A percentile compares a stretch with the other conserved stretches of the same genome.
These are phyloP conservation scores for Bonia amplexicaulis DNA, from an alignment of 176 grass and related monocot species.

Conservation along the genomic window DNA sequence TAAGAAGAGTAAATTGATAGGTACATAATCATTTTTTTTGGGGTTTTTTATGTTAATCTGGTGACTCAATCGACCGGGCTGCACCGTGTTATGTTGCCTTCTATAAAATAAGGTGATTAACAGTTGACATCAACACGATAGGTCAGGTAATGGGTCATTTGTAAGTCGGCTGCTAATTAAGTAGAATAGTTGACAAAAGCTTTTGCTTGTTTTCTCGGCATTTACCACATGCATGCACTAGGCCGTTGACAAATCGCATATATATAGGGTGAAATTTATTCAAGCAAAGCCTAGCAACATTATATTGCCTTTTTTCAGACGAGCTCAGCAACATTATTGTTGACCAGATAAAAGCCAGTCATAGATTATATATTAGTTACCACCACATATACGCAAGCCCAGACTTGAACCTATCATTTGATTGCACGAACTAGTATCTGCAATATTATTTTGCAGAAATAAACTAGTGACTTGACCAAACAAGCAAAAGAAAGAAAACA, in stretches of 20 bases:
- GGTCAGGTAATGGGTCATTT: not conserved
- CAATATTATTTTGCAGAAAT: not conserved
- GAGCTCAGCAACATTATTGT: not conserved
- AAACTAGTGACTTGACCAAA: not conserved
- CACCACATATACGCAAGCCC: conserved; percentile 24
- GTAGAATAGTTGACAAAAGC: conserved; percentile 8
- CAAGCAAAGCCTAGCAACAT: conserved; percentile 17
- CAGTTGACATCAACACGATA: not conserved
- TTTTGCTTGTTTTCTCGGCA: conserved; percentile 14
- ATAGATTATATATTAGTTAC: conserved; percentile 26
- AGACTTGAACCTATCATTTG: not conserved
- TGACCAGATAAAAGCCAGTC: conserved; percentile 26
- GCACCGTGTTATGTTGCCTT: no score
- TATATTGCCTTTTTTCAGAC: not conserved
- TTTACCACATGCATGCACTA: conserved; percentile 28
- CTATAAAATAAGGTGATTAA: no score
- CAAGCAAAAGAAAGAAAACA: not conserved
- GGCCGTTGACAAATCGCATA: not conserved
- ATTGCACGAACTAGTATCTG: not conserved
- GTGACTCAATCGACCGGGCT: no score
- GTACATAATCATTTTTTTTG: no score
- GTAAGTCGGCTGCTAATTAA: not conserved
- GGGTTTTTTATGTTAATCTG: no score
- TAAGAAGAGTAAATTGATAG: no score
- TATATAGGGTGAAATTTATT: not conserved